Evolutionary conservation across 75 land plant species (phyloP), one percentile per base, ranked within the genome.

Genomic region (Sequoiadendron giganteum): DNA sequence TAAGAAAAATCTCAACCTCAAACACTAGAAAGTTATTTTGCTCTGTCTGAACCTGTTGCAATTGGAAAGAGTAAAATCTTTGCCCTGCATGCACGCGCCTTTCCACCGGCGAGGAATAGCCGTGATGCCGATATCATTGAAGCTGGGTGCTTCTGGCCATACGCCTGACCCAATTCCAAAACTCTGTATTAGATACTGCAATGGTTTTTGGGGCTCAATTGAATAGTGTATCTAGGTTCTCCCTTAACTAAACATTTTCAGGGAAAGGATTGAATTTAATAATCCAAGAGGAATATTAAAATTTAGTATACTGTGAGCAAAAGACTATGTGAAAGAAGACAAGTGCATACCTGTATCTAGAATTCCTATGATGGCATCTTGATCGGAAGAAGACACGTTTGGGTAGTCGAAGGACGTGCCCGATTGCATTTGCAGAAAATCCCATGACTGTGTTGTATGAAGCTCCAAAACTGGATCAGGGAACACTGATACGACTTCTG

Each of bases 371-470:
- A 97, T 97, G 73, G 93, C 92, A 88, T 95, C 94, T 25, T 80
- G 82, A 0, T 91, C 89, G 28, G 86, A 68, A 30, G 84, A 85
- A 15, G 81, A 75, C 47, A 42, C 65, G 9, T 36, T 38, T 70
- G 88, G 81, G 1, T 77, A 36, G 32, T 81, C 34, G 13, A 40
- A 30, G 8, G 18, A 56, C 78, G 48, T 86, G 75, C 75, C 88
- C 21, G 90, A 72, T 43, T 86, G 90, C 32, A 89, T 82, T 28
- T 90, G 93, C 42, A 97, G 83, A 87, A 93, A 97, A 65, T 94
- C 94, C 97, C 97, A 97, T 1, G 97, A 96, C 65, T 93, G 91
- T 13, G 99, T 97, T 34, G 99, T 97, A 54, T 97, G 97, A 21
- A 96, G 92, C 21, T 89, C 88, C 86, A 93, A 90, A 56, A 88